Evolutionary conservation across 75 land plant species (phyloP).

Genomic region (Pinus albicaulis): DNA sequence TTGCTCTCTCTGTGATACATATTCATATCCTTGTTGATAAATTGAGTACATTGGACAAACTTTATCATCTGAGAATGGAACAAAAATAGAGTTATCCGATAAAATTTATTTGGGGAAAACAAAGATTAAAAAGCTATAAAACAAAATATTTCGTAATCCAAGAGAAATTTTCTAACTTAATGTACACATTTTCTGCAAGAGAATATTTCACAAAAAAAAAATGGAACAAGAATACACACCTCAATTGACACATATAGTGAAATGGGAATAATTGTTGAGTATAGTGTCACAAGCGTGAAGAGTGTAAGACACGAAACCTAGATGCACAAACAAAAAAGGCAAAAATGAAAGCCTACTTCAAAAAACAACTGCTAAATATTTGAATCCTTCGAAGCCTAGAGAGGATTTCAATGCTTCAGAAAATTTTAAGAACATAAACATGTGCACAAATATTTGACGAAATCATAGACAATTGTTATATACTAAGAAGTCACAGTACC

Average conservation of each 20-base stretch:
- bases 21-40: constrained; percentile 85
- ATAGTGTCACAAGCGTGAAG: constrained; percentile 90
- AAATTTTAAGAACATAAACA: background rate
- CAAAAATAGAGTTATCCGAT: background rate
- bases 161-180: background rate
- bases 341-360: constrained; percentile 3
- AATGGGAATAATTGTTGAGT: constrained; percentile 95
- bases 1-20: constrained; percentile 88
- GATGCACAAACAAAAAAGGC: background rate
- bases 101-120: background rate
- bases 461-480: background rate
- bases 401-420: background rate
- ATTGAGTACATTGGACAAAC: constrained; percentile 88
- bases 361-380: background rate
- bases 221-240: constrained; percentile 40
- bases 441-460: background rate
- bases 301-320: constrained; percentile 84
- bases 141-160: background rate
- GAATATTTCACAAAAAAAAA: background rate
- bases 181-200: too few relatives aligned
- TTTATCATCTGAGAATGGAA: constrained; percentile 80
- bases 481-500: constrained; percentile 35
- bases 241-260: constrained; percentile 99
- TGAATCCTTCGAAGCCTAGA: background rate
- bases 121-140: background rate